A percentile compares a stretch with the other conserved stretches of the same genome.
phyloP scores from a whole-genome alignment of 768 basidiomycete species.

The Gloeopeniophorella convolvens region DNA sequence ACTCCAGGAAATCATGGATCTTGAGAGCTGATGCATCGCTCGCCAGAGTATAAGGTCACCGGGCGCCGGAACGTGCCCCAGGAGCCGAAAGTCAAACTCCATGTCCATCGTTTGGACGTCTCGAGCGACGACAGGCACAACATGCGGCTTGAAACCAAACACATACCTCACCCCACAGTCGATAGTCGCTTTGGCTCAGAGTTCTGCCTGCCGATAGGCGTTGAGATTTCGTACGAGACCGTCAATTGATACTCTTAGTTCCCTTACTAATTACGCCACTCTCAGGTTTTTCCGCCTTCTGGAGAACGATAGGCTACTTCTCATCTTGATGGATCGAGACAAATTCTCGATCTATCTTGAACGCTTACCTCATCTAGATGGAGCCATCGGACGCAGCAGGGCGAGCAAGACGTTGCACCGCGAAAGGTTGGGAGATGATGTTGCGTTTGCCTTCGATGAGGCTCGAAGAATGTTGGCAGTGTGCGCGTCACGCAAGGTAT shows the following conservation, averaged over 20 bases:
- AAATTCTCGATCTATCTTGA: slow-evolving; percentile 13
- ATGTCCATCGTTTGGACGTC: slow-evolving; percentile 1
- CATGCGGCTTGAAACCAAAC: slow-evolving; percentile 2
- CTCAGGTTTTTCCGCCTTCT: slow-evolving; percentile 13
- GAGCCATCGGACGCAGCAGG: neutral
- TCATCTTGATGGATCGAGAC: slow-evolving; percentile 3
- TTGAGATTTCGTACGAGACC: slow-evolving; percentile 1
- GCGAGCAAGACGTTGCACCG: slow-evolving; percentile 29
- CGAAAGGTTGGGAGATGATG: slow-evolving; percentile 40
- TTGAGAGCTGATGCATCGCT: neutral
- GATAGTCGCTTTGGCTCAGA: neutral
- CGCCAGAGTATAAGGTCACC: slow-evolving; percentile 6
- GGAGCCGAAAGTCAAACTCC: neutral
- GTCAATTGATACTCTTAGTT: neutral
- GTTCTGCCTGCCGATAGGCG: slow-evolving; percentile 1
- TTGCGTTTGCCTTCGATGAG: slow-evolving; percentile 47
- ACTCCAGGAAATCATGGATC: neutral
- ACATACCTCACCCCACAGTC: slow-evolving; percentile 10
- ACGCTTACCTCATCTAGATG: neutral
- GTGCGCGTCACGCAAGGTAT: slow-evolving; percentile 39
- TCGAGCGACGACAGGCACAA: slow-evolving; percentile 10
- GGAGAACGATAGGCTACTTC: slow-evolving; percentile 13
- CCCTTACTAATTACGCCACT: neutral
- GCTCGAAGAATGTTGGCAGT: slow-evolving; percentile 43
- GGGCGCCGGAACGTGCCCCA: slow-evolving; percentile 1